Base-by-base conservation (phyloP, 352 stramenopile genomes). In the Pythium sukuiense region DNA sequence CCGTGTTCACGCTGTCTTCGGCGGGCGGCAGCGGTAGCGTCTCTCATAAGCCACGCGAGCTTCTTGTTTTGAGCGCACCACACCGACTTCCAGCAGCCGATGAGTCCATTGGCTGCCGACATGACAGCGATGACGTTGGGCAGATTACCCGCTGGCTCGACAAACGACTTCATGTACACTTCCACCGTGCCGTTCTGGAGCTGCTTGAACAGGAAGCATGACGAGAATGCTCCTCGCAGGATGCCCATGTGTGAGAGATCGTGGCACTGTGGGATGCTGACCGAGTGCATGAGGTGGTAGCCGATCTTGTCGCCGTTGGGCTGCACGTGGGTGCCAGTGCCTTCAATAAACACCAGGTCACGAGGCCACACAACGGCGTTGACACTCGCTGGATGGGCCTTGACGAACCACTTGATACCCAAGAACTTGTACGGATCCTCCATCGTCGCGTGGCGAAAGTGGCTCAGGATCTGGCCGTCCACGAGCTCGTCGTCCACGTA, bases 401-500 rank as follows among this genome's bases (percentile, higher is more conserved):
- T 73, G 61, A 74, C 66, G 24, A 67, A 12, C 70, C 70, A 76
- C 62, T 76, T 76, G 66, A 76, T 32, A 2, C 56, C 66, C 5
- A 76, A n/a, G 32, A 69, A 73, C n/a, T 54, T 43, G 57, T 66
- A 76, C 52, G 70, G 70, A n/a, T 73, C 55, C 18, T 69, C 30
- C 14, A 43, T 37, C 0, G 77, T 87, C 43, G 81, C 72, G 0
- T 70, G 68, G 9, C 70, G 75, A 39, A 91, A 72, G 53, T 79
- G 59, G 43, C 72, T 74, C 30, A 90, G 58, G 14, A 81, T 70
- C 46, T 79, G 72, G 33, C 63, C 74, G 53, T 90, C 79, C 11
- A 85, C 71, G 18, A 81, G 43, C n/a, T 79, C 76, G 56, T 88
- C 76, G 30, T 83, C 63, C 6, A 80, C 81, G 59, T 83, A 87